phyloP scores from a whole-genome alignment of 2,329 filamentous ascomycete genomes.

The Coniochaeta prunicola region DNA sequence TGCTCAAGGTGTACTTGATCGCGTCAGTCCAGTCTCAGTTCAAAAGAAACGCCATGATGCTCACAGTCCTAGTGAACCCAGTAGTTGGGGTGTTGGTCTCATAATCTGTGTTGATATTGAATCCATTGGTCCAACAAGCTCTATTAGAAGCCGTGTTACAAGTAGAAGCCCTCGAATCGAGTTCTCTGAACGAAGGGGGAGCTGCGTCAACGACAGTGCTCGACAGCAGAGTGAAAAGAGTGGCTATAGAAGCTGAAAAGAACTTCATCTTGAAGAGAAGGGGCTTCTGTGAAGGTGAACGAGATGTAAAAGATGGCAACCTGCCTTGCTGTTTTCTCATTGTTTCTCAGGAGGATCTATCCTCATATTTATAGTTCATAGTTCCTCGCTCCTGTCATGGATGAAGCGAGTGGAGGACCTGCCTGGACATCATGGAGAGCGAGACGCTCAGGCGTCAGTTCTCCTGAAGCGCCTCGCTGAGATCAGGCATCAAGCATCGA shows the following conservation, averaged over 20 bases:
- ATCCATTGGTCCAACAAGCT: constrained; percentile 19
- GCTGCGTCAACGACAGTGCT: neutral
- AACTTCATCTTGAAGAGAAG: neutral
- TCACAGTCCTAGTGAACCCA: constrained; percentile 13
- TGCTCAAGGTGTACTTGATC: constrained; percentile 16
- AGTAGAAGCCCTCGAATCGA: neutral
- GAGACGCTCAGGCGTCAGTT: neutral
- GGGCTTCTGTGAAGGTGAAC: neutral
- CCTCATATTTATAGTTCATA: neutral
- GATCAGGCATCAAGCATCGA: neutral
- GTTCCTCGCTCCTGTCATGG: neutral
- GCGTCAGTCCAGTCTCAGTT: neutral
- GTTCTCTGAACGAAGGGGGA: neutral
- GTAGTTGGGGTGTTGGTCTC: constrained; percentile 16
- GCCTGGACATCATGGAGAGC: neutral
- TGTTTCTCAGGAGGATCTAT: neutral
- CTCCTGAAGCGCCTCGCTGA: neutral
- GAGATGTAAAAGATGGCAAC: neutral
- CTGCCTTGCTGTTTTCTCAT: neutral
- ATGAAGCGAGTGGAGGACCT: neutral
- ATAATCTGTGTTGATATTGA: constrained; percentile 22
- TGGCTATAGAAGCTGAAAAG: neutral
- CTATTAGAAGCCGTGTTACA: constrained; percentile 19
- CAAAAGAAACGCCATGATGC: neutral
- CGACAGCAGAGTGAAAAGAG: neutral